Evolutionary conservation across 768 basidiomycete species (phyloP).

Genomic region (Saitozyma podzolica): DNA sequence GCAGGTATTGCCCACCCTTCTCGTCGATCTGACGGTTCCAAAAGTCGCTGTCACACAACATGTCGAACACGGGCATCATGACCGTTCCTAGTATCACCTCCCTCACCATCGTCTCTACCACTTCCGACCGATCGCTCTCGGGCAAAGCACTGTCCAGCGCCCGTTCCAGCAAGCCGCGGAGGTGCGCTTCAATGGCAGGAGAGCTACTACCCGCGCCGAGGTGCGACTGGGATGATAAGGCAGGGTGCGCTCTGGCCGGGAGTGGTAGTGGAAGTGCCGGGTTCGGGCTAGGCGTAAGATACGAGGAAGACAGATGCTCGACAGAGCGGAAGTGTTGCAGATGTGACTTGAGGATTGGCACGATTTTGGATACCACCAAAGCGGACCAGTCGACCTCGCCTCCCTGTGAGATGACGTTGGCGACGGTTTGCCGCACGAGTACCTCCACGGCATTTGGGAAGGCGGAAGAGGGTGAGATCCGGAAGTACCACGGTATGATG

Average conservation of each 20-base stretch:
- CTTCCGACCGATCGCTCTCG: slow-evolving; percentile 71
- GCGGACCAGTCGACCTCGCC: slow-evolving; percentile 68
- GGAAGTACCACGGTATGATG: slow-evolving; percentile 82
- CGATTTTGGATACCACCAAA: slow-evolving; percentile 74
- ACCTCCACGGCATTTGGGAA: slow-evolving; percentile 83
- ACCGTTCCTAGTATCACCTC: slow-evolving; percentile 83
- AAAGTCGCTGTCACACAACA: slow-evolving; percentile 92
- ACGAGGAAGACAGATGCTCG: slow-evolving; percentile 56
- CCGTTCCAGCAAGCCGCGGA: slow-evolving; percentile 68
- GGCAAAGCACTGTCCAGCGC: slow-evolving; percentile 74
- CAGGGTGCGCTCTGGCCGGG: slow-evolving; percentile 29
- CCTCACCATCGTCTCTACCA: slow-evolving; percentile 69
- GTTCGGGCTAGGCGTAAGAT: slow-evolving; percentile 17
- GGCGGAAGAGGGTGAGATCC: slow-evolving; percentile 78
- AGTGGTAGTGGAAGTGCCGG: slow-evolving; percentile 36
- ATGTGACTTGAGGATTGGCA: slow-evolving; percentile 87
- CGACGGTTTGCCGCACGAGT: slow-evolving; percentile 67
- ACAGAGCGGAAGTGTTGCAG: slow-evolving; percentile 88
- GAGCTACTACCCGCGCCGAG: slow-evolving; percentile 57
- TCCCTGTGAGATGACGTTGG: slow-evolving; percentile 62
- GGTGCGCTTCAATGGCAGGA: slow-evolving; percentile 84
- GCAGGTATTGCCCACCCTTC: slow-evolving; percentile 68
- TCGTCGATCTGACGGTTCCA: slow-evolving; percentile 94
- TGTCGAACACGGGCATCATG: slow-evolving; percentile 83
- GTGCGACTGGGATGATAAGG: slow-evolving; percentile 23